Evolutionary conservation across 768 basidiomycete species (phyloP).

Genomic region (Clitopilus passeckerianus): DNA sequence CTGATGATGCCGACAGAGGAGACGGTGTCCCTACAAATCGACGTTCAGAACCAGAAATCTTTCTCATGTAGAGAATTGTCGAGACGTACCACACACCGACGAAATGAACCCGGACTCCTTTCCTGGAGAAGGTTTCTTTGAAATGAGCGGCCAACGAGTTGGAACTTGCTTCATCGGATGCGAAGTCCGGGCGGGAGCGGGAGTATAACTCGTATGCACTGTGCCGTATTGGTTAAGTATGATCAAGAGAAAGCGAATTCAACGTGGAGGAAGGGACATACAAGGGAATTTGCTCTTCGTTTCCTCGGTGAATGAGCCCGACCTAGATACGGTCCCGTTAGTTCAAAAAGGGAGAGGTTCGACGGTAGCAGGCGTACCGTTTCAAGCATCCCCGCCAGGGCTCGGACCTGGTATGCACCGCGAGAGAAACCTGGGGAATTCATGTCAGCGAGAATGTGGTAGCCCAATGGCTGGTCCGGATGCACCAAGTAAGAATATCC

Average conservation of each 20-base stretch:
- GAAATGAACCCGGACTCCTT: constrained; percentile 33
- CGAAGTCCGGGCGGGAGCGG: neutral
- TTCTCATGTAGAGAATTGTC: neutral
- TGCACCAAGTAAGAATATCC: constrained; percentile 36
- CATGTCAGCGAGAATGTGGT: neutral
- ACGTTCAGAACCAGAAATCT: neutral
- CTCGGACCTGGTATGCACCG: constrained; percentile 42
- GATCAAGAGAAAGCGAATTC: neutral
- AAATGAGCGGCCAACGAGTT: constrained; percentile 9
- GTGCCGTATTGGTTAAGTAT: neutral
- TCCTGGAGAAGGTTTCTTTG: constrained; percentile 14
- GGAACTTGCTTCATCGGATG: neutral
- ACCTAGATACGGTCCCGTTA: constrained; percentile 19
- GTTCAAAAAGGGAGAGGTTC: neutral
- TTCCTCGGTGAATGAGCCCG: constrained; percentile 35
- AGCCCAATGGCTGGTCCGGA: neutral
- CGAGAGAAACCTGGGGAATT: constrained; percentile 36
- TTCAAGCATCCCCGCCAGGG: constrained; percentile 38
- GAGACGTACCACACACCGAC: constrained; percentile 34
- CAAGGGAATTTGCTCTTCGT: constrained; percentile 37
- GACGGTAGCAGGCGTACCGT: constrained; percentile 17
- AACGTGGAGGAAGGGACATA: constrained; percentile 8
- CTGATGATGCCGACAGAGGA: constrained; percentile 37
- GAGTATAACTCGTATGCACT: neutral
- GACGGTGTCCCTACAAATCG: constrained; percentile 35